Conservation (phyloP, 306 rosid species). For the Arachis hypogaea region DNA sequence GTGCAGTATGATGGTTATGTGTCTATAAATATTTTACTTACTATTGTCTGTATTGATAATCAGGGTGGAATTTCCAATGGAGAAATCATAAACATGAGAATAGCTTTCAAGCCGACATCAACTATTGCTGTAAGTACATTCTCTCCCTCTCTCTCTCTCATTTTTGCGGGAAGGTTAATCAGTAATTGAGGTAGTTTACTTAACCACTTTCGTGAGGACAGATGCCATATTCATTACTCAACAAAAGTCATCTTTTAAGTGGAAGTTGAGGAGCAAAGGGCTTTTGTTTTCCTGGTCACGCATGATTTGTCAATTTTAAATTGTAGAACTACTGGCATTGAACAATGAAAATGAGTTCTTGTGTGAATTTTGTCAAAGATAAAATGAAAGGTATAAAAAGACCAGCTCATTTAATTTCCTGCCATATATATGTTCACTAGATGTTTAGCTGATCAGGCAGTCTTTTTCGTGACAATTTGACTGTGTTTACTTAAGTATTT, state of each 20-base stretch:
- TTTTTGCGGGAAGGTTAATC: background rate
- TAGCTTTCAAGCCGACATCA: constrained; percentile 98
- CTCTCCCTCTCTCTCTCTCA: background rate
- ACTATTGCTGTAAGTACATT: constrained; percentile 77
- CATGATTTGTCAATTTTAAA: background rate
- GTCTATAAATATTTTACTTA: constrained; percentile 32
- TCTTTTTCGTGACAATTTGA: constrained; percentile 7
- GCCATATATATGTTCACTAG: constrained; percentile 22
- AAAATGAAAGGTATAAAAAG: background rate
- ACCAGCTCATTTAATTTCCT: constrained; percentile 14
- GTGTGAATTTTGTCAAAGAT: background rate
- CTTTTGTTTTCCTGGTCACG: constrained; percentile 9
- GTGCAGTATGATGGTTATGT: constrained; percentile 19
- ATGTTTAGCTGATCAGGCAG: constrained; percentile 23
- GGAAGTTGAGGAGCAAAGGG: background rate
- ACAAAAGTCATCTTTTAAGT: constrained; percentile 2
- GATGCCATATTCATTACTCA: background rate
- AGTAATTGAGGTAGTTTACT: constrained; percentile 2
- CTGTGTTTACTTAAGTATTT: constrained; percentile 3
- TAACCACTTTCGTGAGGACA: background rate
- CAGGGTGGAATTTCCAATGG: constrained; percentile 99
- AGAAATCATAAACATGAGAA: constrained; percentile 86
- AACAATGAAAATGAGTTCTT: background rate
- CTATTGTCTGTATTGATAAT: constrained; percentile 35
- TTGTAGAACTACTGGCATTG: background rate